Percentiles rank a stretch among this genome's conserved stretches.
phyloP scores from a whole-genome alignment of 192 early-diverging fungal species.

The Coemansia sp. region DNA sequence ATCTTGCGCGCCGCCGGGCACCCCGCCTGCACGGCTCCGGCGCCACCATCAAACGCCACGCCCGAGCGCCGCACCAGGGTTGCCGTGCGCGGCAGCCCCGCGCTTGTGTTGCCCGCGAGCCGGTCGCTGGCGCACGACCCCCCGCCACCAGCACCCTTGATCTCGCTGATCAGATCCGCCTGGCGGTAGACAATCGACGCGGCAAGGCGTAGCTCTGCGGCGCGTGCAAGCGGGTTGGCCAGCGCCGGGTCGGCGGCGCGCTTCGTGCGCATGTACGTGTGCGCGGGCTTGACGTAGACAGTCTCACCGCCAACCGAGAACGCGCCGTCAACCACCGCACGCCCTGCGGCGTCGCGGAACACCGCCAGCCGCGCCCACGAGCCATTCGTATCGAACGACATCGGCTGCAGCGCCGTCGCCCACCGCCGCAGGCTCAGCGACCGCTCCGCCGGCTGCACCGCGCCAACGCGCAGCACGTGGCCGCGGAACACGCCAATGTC shows the following conservation, averaged over 20 bases:
- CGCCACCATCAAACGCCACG: slow-evolving; percentile 21
- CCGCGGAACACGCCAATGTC: slow-evolving; percentile 63
- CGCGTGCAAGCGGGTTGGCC: slow-evolving; percentile 29
- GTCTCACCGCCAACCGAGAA: slow-evolving; percentile 60
- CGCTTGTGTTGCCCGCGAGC: slow-evolving; percentile 15
- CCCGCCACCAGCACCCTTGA: neutral
- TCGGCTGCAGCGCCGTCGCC: slow-evolving; percentile 28
- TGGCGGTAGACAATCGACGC: slow-evolving; percentile 66
- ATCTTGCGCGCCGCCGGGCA: slow-evolving; percentile 42
- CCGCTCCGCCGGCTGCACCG: slow-evolving; percentile 18
- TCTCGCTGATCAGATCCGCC: slow-evolving; percentile 57
- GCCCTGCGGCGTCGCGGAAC: slow-evolving; percentile 20
- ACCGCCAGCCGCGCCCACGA: slow-evolving; percentile 62
- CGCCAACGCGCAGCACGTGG: slow-evolving; percentile 44
- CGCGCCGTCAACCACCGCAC: slow-evolving; percentile 62
- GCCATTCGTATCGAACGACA: slow-evolving; percentile 47
- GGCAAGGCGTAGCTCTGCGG: slow-evolving; percentile 19
- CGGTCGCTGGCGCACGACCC: slow-evolving; percentile 27
- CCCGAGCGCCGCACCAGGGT: slow-evolving; percentile 32
- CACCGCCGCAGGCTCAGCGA: slow-evolving; percentile 35
- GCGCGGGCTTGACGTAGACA: slow-evolving; percentile 61
- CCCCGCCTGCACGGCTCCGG: slow-evolving; percentile 22
- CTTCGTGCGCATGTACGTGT: slow-evolving; percentile 60
- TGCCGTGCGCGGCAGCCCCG: slow-evolving; percentile 13
- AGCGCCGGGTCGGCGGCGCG: slow-evolving; percentile 58